These are phyloP conservation scores for Paracorniculantispora psalliotae DNA, from an alignment of 2,329 filamentous ascomycete species.

Conservation along the genomic window DNA sequence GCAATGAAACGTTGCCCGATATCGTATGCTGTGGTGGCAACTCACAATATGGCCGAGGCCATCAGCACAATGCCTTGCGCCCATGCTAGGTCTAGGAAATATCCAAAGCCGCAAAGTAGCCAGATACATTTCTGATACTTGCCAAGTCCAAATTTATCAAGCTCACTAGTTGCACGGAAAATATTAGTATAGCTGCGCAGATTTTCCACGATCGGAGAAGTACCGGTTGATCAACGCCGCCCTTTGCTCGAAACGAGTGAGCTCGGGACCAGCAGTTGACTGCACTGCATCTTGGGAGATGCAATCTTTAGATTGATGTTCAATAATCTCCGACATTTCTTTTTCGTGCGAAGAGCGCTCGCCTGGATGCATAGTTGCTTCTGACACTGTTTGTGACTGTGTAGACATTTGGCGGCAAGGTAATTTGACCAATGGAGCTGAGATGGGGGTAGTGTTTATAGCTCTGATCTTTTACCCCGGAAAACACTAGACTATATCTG, in stretches of 20 bases:
- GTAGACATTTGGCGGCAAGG: neutral
- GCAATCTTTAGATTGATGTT: neutral
- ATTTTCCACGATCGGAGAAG: neutral
- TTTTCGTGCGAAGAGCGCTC: neutral
- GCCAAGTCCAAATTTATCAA: constrained; percentile 42
- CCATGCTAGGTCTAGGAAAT: constrained; percentile 46
- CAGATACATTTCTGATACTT: constrained; percentile 42
- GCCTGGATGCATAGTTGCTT: neutral
- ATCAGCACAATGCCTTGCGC: constrained; percentile 48
- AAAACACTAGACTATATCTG: neutral
- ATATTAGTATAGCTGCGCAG: too few relatives aligned
- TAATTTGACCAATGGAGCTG: neutral
- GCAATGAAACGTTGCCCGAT: too few relatives aligned
- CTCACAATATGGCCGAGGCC: constrained; percentile 11
- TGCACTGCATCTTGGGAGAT: neutral
- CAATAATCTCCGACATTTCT: neutral
- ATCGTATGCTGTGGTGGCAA: neutral
- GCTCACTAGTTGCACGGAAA: constrained; percentile 32
- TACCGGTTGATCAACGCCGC: constrained; percentile 11
- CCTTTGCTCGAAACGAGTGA: constrained; percentile 8
- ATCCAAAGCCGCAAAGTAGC: constrained; percentile 42
- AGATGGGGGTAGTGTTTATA: neutral
- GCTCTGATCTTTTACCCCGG: neutral
- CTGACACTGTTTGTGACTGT: neutral
- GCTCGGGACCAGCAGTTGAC: neutral